Conservation (phyloP, 1,284 basidiomycete species). For the Neotropicomus parvogracilis region DNA sequence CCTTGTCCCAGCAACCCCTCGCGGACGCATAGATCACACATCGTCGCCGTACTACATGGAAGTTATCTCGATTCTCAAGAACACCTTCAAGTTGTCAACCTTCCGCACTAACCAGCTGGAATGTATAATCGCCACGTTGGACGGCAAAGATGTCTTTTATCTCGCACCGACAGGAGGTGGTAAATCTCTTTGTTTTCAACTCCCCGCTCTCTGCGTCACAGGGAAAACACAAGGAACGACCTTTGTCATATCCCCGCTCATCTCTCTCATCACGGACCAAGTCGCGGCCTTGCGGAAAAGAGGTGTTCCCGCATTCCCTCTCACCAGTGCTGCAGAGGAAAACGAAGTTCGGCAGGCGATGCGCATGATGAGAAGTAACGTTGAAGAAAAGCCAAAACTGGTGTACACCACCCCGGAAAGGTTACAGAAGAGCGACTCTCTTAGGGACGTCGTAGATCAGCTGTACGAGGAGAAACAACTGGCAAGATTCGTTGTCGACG, state of each 20-base stretch:
- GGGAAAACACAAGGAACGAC: slow-evolving; percentile 82
- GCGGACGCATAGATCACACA: slow-evolving; percentile 26
- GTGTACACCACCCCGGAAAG: slow-evolving; percentile 96
- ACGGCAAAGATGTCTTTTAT: slow-evolving; percentile 86
- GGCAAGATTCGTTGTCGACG: slow-evolving; percentile 93
- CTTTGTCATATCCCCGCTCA: slow-evolving; percentile 86
- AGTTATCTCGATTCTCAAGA: slow-evolving; percentile 58
- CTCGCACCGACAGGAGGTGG: slow-evolving; percentile 98
- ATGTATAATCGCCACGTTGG: slow-evolving; percentile 79
- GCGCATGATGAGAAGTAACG: slow-evolving; percentile 39
- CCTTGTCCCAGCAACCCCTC: neutral
- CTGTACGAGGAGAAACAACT: slow-evolving; percentile 59
- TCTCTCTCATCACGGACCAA: slow-evolving; percentile 92
- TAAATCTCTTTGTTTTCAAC: slow-evolving; percentile 83
- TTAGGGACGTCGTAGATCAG: slow-evolving; percentile 53
- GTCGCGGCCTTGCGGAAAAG: slow-evolving; percentile 67
- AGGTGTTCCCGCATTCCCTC: slow-evolving; percentile 52
- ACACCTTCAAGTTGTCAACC: slow-evolving; percentile 61
- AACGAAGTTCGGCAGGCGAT: slow-evolving; percentile 42
- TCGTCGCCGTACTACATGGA: slow-evolving; percentile 52
- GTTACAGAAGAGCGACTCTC: slow-evolving; percentile 59
- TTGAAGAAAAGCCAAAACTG: slow-evolving; percentile 52
- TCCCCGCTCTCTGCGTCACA: slow-evolving; percentile 79
- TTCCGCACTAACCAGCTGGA: slow-evolving; percentile 88
- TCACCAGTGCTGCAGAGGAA: slow-evolving; percentile 62